Evolutionary conservation across 495 filamentous ascomycete genomes (phyloP).

Genomic region (Viridothelium virens): DNA sequence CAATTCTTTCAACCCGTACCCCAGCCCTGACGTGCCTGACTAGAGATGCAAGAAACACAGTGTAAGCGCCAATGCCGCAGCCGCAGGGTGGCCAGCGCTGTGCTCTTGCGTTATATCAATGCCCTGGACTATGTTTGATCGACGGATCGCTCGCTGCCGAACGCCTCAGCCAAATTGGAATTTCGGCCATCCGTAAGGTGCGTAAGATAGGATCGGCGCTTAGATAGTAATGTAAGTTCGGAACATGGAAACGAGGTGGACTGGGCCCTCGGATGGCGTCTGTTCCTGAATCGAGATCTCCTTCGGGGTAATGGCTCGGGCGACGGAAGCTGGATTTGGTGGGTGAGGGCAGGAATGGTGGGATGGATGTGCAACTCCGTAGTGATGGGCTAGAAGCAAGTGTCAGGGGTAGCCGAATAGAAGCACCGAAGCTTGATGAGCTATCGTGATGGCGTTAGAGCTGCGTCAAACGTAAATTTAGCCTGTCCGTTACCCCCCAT

Average conservation of each 20-base stretch:
- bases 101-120: slow-evolving; percentile 1
- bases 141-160: slow-evolving; percentile 3
- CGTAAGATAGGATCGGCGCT: neutral
- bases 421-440: too few relatives aligned
- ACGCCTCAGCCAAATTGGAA: neutral
- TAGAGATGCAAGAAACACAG: neutral
- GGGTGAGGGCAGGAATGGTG: neutral
- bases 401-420: too few relatives aligned
- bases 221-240: neutral
- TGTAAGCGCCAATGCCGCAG: neutral
- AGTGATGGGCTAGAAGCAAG: too few relatives aligned
- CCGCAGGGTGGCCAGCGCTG: too few relatives aligned
- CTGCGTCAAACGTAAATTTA: slow-evolving; percentile 7
- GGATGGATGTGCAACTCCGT: too few relatives aligned
- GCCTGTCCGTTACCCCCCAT: neutral
- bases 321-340: neutral
- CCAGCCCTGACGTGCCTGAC: neutral
- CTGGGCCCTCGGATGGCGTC: neutral
- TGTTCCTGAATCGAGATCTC: neutral
- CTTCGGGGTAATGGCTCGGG: neutral
- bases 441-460: neutral
- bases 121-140: neutral
- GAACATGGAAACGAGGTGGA: neutral
- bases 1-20: neutral
- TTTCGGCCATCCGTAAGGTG: neutral